Conservation (phyloP, 169 alveolate species). For the Plasmodium fragile region DNA sequence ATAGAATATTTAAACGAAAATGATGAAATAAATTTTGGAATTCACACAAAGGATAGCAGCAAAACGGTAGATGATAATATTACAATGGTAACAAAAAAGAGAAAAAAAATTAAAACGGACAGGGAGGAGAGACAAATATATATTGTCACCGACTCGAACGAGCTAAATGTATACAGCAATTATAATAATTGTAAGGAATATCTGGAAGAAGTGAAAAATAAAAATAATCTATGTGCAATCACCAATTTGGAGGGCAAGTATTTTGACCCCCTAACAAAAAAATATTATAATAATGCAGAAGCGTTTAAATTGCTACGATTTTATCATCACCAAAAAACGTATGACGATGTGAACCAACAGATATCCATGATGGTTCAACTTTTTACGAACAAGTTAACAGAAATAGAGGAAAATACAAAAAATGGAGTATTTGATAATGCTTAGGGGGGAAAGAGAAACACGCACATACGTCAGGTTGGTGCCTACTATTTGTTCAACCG, state of each 20-base stretch:
- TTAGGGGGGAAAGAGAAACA: background rate
- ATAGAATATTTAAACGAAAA: conserved; percentile 63
- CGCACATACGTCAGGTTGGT: background rate
- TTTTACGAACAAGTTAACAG: conserved; percentile 26
- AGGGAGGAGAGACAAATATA: conserved; percentile 42
- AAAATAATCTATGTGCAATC: conserved; percentile 48
- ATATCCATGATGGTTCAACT: conserved; percentile 15
- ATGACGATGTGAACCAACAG: conserved; percentile 33
- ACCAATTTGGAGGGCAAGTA: conserved; percentile 75
- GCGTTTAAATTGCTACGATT: conserved; percentile 60
- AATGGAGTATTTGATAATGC: background rate
- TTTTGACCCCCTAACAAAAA: conserved; percentile 73
- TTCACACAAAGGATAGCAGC: background rate
- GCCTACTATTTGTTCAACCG: background rate
- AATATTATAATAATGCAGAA: conserved; percentile 53
- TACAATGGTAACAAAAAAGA: background rate
- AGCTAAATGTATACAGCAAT: conserved; percentile 65
- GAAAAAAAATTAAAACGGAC: background rate
- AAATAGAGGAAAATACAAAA: conserved; percentile 29
- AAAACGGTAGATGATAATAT: background rate
- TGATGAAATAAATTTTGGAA: conserved; percentile 47
- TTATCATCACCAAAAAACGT: conserved; percentile 28
- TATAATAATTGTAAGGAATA: conserved; percentile 45
- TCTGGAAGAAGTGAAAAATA: conserved; percentile 41
- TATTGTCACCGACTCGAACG: conserved; percentile 50